Conservation (phyloP, 345 rosid species). For the Pugionium cornutum region DNA sequence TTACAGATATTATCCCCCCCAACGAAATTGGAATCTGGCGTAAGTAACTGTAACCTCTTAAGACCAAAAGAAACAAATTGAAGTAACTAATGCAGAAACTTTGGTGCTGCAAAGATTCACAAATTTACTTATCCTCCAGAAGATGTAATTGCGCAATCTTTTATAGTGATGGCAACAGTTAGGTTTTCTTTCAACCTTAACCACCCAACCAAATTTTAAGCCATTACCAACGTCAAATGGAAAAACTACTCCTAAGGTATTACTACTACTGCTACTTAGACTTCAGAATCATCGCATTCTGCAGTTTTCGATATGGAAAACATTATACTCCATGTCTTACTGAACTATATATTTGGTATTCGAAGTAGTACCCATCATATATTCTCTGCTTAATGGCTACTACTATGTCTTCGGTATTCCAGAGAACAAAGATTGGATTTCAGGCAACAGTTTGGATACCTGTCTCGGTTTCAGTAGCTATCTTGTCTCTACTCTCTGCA, state of each 20-base stretch:
- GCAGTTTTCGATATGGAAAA: slow-evolving; percentile 32
- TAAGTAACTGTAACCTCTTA: slow-evolving; percentile 8
- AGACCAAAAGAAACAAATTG: slow-evolving; percentile 10
- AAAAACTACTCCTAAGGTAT: background rate
- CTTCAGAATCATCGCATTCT: slow-evolving; percentile 28
- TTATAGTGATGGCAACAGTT: slow-evolving; percentile 14
- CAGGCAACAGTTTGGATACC: slow-evolving; percentile 31
- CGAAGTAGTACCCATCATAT: slow-evolving; percentile 17
- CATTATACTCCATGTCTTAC: slow-evolving; percentile 31
- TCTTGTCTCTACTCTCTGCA: slow-evolving; percentile 34
- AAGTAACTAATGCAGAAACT: slow-evolving; percentile 8
- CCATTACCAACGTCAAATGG: too few relatives aligned
- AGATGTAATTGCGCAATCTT: slow-evolving; percentile 14
- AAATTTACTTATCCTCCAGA: slow-evolving; percentile 10
- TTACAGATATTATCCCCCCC: slow-evolving; percentile 10
- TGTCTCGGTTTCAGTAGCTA: slow-evolving; percentile 32
- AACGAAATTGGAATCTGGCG: background rate
- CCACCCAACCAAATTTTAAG: background rate
- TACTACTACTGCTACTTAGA: slow-evolving; percentile 4
- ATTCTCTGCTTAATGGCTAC: slow-evolving; percentile 15
- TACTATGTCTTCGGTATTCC: slow-evolving; percentile 15
- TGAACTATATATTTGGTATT: slow-evolving; percentile 8
- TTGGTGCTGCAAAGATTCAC: slow-evolving; percentile 20
- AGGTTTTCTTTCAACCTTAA: slow-evolving; percentile 4
- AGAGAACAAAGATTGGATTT: slow-evolving; percentile 21